Percentiles rank a stretch among this genome's conserved stretches.
Conservation (phyloP, 805 yeast genomes). For the Candida parachauliodes region DNA sequence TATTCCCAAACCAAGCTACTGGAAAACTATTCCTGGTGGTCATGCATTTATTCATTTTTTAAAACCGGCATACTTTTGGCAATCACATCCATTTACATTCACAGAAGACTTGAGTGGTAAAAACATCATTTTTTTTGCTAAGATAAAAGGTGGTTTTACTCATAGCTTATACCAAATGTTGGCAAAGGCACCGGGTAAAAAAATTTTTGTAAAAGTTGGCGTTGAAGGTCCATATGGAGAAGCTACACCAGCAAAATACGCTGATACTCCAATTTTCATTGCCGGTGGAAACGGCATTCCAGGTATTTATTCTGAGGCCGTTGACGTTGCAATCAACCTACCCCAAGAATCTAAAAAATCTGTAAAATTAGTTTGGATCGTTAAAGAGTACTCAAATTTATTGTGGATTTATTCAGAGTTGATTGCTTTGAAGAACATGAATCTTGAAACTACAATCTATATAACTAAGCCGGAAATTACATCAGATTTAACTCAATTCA, state of each 20-base stretch:
- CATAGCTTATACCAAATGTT: constrained; percentile 26
- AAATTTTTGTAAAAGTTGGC: constrained; percentile 25
- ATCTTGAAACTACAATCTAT: constrained; percentile 26
- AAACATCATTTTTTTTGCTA: constrained; percentile 21
- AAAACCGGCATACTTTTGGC: constrained; percentile 43
- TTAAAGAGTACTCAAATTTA: constrained; percentile 49
- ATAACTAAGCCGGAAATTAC: constrained; percentile 25
- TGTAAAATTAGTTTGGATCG: constrained; percentile 58
- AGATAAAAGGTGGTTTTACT: constrained; percentile 37
- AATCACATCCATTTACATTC: constrained; percentile 42
- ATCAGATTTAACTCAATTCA: background rate
- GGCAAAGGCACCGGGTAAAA: constrained; percentile 23
- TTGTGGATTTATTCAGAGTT: constrained; percentile 46
- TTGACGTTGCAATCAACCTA: constrained; percentile 22
- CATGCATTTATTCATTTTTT: constrained; percentile 39
- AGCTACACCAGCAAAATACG: constrained; percentile 44
- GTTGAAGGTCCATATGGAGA: constrained; percentile 73
- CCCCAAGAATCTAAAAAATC: constrained; percentile 15
- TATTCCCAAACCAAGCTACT: constrained; percentile 44
- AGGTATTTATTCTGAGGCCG: constrained; percentile 43
- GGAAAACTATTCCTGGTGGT: constrained; percentile 39
- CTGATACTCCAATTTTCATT: constrained; percentile 52
- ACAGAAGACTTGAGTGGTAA: constrained; percentile 19
- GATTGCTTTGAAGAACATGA: constrained; percentile 16
- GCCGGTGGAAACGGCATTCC: constrained; percentile 80